These are phyloP conservation scores for Erodium chrysanthum DNA, from an alignment of 441 rosid species.

Conservation along the genomic window DNA sequence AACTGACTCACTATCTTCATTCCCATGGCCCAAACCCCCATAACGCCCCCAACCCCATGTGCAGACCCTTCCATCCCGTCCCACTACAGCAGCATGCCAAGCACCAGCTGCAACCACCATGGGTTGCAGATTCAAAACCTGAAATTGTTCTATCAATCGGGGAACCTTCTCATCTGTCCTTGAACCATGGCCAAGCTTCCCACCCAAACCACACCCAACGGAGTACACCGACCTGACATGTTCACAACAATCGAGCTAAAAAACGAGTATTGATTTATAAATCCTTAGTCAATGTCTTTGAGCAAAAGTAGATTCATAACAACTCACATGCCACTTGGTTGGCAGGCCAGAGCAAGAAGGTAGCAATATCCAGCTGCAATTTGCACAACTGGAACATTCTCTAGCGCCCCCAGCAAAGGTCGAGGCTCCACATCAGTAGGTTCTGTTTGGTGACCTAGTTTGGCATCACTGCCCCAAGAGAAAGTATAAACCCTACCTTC, in stretches of 20 bases:
- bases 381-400: constrained; percentile 78
- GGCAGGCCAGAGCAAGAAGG: constrained; percentile 93
- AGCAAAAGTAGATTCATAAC: constrained; percentile 13
- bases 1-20: constrained; percentile 67
- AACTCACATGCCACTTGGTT: constrained; percentile 93
- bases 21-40: constrained; percentile 94
- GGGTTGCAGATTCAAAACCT: constrained; percentile 65
- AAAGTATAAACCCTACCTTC: constrained; percentile 96
- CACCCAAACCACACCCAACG: constrained; percentile 96
- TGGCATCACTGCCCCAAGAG: constrained; percentile 75
- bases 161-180: constrained; percentile 85
- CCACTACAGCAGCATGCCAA: constrained; percentile 98
- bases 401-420: constrained; percentile 72
- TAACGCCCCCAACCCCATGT: constrained; percentile 99
- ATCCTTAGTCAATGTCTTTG: not conserved
- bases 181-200: constrained; percentile 93
- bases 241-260: constrained; percentile 13
- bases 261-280: constrained; percentile 6
- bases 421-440: constrained; percentile 66
- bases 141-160: constrained; percentile 69
- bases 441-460: constrained; percentile 74
- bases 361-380: constrained; percentile 96
- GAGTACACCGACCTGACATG: constrained; percentile 88
- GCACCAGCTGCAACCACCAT: constrained; percentile 87
- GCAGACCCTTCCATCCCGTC: constrained; percentile 84